phyloP scores from a whole-genome alignment of 129 eudicot genomes.

The Flaveria robusta region DNA sequence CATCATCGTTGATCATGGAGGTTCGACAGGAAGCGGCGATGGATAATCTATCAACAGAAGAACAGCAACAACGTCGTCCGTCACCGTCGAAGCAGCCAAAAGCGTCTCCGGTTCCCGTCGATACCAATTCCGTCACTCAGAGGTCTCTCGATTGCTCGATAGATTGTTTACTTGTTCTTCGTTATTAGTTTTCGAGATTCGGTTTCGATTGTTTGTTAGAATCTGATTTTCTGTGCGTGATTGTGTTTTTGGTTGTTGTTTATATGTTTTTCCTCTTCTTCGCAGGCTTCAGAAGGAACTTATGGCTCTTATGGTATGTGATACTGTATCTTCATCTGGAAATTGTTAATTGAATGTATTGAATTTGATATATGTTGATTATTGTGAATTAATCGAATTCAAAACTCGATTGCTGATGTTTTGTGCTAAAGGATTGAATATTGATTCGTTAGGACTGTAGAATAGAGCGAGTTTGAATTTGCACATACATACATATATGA shows the following conservation, averaged over 20 bases:
- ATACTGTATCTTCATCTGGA: not conserved
- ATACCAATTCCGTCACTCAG: conserved; percentile 68
- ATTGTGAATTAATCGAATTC: not conserved
- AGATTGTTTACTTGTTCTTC: not conserved
- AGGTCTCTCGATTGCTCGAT: conserved; percentile 39
- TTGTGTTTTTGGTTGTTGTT: conserved; percentile 7
- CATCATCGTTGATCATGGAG: conserved; percentile 39
- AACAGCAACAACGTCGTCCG: conserved; percentile 43
- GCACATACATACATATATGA: no score
- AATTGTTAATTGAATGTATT: not conserved
- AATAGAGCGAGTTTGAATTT: not conserved
- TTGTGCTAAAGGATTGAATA: not conserved
- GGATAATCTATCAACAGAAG: conserved; percentile 46
- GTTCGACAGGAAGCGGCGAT: conserved; percentile 44
- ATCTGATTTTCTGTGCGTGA: conserved; percentile 1
- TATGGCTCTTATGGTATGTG: conserved; percentile 79
- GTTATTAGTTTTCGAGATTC: not conserved
- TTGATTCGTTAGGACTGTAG: conserved; percentile 7
- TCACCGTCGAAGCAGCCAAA: conserved; percentile 49
- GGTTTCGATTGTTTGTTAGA: not conserved
- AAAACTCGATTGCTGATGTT: not conserved
- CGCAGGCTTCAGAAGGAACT: conserved; percentile 83
- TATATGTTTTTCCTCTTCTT: conserved; percentile 2
- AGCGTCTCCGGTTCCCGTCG: conserved; percentile 42
- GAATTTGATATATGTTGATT: conserved; percentile 1